phyloP scores from a whole-genome alignment of 2,329 filamentous ascomycete genomes.

The Nectriaceae sp. region DNA sequence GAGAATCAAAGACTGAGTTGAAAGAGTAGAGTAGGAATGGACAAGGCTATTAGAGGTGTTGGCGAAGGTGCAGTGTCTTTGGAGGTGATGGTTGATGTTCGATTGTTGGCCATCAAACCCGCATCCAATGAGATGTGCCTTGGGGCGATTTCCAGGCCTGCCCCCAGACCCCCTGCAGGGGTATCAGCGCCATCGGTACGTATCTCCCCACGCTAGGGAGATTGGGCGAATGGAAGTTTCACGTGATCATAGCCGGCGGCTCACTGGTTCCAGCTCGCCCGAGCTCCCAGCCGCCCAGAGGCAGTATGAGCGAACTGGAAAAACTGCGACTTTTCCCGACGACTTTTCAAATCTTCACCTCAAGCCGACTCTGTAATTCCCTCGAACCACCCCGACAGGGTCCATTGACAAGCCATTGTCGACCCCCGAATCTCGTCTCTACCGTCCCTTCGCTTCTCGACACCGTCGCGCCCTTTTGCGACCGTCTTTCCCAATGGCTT shows the following conservation, averaged over 20 bases:
- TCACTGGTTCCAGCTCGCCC: slow-evolving; percentile 32
- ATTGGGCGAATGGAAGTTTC: slow-evolving; percentile 6
- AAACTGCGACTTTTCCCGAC: slow-evolving; percentile 52
- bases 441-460: slow-evolving; percentile 38
- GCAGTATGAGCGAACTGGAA: slow-evolving; percentile 34
- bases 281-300: slow-evolving; percentile 35
- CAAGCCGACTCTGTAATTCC: slow-evolving; percentile 41
- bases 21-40: background rate
- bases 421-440: slow-evolving; percentile 36
- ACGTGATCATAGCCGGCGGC: slow-evolving; percentile 28
- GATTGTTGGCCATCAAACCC: slow-evolving; percentile 1
- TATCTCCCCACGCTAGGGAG: slow-evolving; percentile 3
- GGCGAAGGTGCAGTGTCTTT: background rate
- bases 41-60: background rate
- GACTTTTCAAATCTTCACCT: slow-evolving; percentile 43
- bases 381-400: slow-evolving; percentile 42
- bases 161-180: background rate
- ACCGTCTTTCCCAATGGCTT: slow-evolving; percentile 58
- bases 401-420: slow-evolving; percentile 48
- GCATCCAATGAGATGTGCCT: slow-evolving; percentile 9
- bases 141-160: background rate
- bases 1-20: background rate
- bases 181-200: background rate
- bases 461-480: slow-evolving; percentile 44
- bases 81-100: background rate